Conservation (phyloP, 208 protist genomes). For the Trypanosoma caninum region DNA sequence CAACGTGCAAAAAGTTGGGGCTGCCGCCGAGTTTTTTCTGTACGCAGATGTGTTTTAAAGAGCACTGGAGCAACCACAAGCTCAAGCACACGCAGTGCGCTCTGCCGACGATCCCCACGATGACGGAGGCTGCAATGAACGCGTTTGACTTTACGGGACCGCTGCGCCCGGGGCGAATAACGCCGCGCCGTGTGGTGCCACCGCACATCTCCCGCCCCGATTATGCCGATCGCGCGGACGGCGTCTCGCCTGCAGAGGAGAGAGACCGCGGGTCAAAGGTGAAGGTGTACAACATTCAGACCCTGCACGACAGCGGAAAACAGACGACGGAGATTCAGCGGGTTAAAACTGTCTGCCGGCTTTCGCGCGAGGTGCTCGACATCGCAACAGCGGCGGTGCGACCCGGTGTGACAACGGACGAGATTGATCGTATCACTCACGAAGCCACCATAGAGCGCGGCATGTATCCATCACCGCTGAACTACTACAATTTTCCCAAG, state of each 20-base stretch:
- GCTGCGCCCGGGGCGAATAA: conserved; percentile 83
- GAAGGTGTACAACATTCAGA: conserved; percentile 70
- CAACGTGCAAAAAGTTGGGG: conserved; percentile 88
- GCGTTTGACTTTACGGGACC: conserved; percentile 82
- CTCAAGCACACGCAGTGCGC: conserved; percentile 76
- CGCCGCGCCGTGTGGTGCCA: conserved; percentile 75
- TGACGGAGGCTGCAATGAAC: conserved; percentile 65
- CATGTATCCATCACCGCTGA: conserved; percentile 98
- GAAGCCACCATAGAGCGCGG: conserved; percentile 86
- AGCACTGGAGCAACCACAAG: conserved; percentile 85
- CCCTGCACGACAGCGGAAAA: conserved; percentile 77
- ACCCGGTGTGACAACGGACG: conserved; percentile 96
- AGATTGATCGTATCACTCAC: conserved; percentile 95
- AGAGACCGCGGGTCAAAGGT: conserved; percentile 64
- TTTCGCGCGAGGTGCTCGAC: conserved; percentile 94
- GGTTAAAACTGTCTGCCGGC: conserved; percentile 86
- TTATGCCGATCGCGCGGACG: conserved; percentile 85
- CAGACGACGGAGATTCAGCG: conserved; percentile 66
- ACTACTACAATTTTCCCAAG: conserved; percentile 98
- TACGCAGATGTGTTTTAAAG: conserved; percentile 86
- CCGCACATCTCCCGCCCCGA: conserved; percentile 68
- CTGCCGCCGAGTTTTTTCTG: conserved; percentile 90
- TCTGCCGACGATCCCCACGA: conserved; percentile 79
- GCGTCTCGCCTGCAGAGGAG: conserved; percentile 71
- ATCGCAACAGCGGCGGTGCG: conserved; percentile 87